These are phyloP conservation scores for Parascedosporium putredinis DNA, from an alignment of 2,329 filamentous ascomycete genomes.

Conservation along the genomic window DNA sequence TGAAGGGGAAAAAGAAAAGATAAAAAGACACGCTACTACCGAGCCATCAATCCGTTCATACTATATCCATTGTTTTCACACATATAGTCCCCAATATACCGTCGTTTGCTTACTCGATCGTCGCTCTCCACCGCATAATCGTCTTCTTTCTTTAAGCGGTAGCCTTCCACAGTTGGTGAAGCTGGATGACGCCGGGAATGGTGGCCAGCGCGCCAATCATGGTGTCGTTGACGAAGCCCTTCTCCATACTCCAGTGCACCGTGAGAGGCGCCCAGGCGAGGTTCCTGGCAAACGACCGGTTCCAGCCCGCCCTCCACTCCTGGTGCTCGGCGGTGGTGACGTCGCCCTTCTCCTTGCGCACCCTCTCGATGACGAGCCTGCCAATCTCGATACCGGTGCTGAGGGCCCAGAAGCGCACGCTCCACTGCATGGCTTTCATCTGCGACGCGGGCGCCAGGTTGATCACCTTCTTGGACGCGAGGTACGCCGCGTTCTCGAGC, in stretches of 20 bases:
- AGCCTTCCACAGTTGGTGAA: constrained; percentile 26
- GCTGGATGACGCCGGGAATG: constrained; percentile 28
- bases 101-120: too few species aligned
- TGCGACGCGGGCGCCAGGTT: constrained; percentile 45
- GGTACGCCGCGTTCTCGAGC: constrained; percentile 74
- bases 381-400: constrained; percentile 70
- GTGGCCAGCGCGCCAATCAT: constrained; percentile 22
- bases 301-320: constrained; percentile 43
- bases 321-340: neutral
- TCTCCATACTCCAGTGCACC: constrained; percentile 68
- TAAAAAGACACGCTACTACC: too few species aligned
- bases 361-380: constrained; percentile 43
- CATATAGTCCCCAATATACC: too few species aligned
- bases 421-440: constrained; percentile 56
- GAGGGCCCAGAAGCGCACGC: constrained; percentile 67
- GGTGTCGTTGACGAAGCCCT: constrained; percentile 35
- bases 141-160: constrained; percentile 14
- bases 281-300: constrained; percentile 58
- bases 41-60: neutral
- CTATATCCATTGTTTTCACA: too few species aligned
- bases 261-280: constrained; percentile 72
- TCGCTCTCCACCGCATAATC: neutral
- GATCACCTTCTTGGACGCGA: constrained; percentile 63
- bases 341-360: constrained; percentile 27
- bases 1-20: neutral